Evolutionary conservation across 345 rosid genomes (phyloP).

Genomic region (Gossypium australe): DNA sequence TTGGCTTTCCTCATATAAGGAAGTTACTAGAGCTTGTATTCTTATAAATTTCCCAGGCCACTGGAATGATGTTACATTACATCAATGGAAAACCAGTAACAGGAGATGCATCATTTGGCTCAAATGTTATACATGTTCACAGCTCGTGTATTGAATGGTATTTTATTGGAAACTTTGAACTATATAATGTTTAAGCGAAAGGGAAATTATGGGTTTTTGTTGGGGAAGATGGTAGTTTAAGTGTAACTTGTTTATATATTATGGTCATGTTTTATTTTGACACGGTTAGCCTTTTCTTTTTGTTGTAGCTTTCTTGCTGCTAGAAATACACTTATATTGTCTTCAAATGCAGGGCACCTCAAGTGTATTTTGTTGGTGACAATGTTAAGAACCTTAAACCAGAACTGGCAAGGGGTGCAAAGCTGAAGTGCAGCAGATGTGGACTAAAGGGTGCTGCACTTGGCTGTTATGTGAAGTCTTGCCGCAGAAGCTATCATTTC

Average conservation of each 20-base stretch:
- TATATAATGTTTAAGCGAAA: background rate
- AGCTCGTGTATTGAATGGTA: conserved; percentile 79
- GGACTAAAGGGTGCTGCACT: conserved; percentile 79
- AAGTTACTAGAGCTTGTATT: background rate
- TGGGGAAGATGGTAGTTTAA: background rate
- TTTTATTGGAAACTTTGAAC: background rate
- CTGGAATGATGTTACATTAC: conserved; percentile 76
- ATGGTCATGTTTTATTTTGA: background rate
- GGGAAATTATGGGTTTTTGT: background rate
- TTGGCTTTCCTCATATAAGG: background rate
- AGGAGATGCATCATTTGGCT: conserved; percentile 38
- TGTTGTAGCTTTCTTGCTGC: background rate
- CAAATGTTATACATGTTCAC: conserved; percentile 68
- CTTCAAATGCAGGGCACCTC: conserved; percentile 64
- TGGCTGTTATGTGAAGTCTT: conserved; percentile 75
- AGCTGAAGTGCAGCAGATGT: conserved; percentile 70
- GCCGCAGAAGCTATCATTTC: conserved; percentile 72
- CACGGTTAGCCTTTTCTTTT: background rate
- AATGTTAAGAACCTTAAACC: conserved; percentile 57
- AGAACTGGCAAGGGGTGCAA: conserved; percentile 71
- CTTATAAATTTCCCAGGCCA: conserved; percentile 32
- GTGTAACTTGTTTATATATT: background rate
- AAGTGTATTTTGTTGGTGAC: conserved; percentile 58
- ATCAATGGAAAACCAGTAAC: conserved; percentile 41
- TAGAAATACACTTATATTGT: background rate